A percentile compares a stretch with the other conserved stretches of the same genome.
Conservation (phyloP, 2,329 filamentous ascomycete species). For the Claviceps lovelessii region DNA sequence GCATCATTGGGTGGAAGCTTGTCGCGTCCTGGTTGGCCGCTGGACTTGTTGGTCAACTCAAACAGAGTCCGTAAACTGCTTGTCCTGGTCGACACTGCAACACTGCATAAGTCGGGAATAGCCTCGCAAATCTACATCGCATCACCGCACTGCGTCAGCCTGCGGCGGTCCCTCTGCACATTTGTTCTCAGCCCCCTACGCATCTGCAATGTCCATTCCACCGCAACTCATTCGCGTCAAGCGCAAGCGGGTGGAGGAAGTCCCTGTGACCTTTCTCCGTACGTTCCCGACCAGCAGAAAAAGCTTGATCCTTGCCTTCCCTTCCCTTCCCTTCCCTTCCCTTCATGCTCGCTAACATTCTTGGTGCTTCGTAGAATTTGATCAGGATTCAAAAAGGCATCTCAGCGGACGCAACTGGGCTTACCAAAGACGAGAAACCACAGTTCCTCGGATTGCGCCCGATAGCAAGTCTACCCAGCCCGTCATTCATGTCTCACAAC, state of each 20-base stretch:
- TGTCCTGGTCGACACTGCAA: neutral
- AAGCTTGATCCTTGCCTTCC: neutral
- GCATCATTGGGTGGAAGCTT: neutral
- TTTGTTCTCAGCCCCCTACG: neutral
- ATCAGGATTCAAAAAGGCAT: constrained; percentile 38
- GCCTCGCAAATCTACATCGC: neutral
- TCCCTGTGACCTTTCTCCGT: constrained; percentile 43
- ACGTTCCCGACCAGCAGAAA: constrained; percentile 12
- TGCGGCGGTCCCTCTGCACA: neutral
- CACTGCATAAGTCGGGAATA: neutral
- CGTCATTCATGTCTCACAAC: constrained; percentile 33
- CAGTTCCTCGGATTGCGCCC: constrained; percentile 10
- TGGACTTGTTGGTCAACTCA: no score
- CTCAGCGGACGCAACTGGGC: constrained; percentile 37
- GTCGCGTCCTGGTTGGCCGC: no score
- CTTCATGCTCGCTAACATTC: constrained; percentile 5
- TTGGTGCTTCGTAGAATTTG: constrained; percentile 27
- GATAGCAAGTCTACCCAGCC: constrained; percentile 16
- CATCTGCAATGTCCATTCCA: constrained; percentile 37
- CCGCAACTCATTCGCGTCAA: constrained; percentile 47
- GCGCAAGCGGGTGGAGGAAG: constrained; percentile 42
- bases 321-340: neutral
- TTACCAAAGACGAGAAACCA: constrained; percentile 37
- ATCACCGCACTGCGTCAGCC: neutral
- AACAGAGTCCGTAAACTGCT: no score